Evolutionary conservation across 2,329 filamentous ascomycete species (phyloP), one percentile per base, ranked within the genome.

Genomic region (Pleomassaria siparia): DNA sequence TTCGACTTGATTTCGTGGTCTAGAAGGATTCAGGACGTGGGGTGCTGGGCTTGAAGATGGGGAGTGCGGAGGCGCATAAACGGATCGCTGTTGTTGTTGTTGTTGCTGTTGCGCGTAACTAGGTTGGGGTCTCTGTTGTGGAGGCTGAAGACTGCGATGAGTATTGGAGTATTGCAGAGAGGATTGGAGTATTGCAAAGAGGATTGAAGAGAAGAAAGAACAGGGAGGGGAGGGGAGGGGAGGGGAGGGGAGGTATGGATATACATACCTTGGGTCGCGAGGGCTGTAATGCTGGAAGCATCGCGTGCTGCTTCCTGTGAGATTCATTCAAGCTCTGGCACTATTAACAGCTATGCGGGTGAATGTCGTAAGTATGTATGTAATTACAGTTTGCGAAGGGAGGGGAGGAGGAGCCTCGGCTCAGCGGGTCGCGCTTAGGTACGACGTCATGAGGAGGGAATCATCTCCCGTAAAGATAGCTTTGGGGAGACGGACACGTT

Each of bases 1-100:
- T 71, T 80, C 74, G 15, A 79, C 69, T 47, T 80, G 76, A n/a
- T 56, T 73, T 39, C 63, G 61, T 25, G 74, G 73, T 36, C 47
- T 61, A 16, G 51, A 36, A 21, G 36, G 41, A 30, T 33, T 28
- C 13, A 18, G n/a, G 5, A n/a, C 9, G 18, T 16, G 18, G 39
- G 28, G 8, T 46, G 32, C 16, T 18, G 26, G 28, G 21, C 16
- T 22, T 22, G 6, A 12, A 8, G 16, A 15, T 16, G 24, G 40
- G 12, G 43, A 18, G n/a, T 53, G 58, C n/a, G 48, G 43, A 24
- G 46, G 26, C 29, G 51, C 43, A 42, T 67, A 62, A 9, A 43
- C 40, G 2, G 53, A 44, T 52, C 63, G 64, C 36, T 50, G 55
- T 33, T 65, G 62, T 51, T 69, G 63, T 35, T 62, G 64, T 35